These are phyloP conservation scores for Heimioporus sp. DNA, from an alignment of 768 basidiomycete species.

Conservation along the genomic window DNA sequence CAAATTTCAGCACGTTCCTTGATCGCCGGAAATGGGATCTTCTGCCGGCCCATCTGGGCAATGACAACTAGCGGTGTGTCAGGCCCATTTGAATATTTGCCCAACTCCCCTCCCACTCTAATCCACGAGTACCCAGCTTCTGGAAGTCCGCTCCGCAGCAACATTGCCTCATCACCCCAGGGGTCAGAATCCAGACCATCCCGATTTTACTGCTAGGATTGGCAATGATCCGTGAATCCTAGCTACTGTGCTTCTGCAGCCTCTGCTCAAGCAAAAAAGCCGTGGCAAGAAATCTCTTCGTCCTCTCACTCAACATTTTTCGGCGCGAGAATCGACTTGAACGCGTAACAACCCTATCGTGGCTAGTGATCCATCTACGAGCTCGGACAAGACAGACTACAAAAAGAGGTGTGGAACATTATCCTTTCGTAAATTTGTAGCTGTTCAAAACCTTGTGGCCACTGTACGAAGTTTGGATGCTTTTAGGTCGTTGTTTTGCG, in stretches of 20 bases:
- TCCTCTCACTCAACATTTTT: too few species aligned
- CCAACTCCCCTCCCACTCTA: constrained; percentile 3
- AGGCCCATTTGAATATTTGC: background rate
- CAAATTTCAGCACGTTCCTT: background rate
- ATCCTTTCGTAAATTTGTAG: too few species aligned
- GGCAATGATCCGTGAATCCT: background rate
- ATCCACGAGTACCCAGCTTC: constrained; percentile 9
- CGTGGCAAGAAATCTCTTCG: too few species aligned
- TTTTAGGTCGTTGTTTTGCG: too few species aligned
- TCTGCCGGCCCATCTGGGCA: background rate
- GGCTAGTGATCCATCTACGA: background rate
- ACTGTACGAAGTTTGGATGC: too few species aligned
- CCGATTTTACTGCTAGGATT: constrained; percentile 7
- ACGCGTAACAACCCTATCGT: too few species aligned
- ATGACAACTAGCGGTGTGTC: background rate
- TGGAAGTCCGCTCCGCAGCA: background rate
- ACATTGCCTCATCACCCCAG: background rate
- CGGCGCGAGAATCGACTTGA: constrained; percentile 7
- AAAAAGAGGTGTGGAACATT: too few species aligned
- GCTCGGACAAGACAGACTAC: too few species aligned
- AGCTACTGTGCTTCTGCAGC: too few species aligned
- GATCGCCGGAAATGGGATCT: background rate
- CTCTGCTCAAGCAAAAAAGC: background rate
- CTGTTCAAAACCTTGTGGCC: too few species aligned
- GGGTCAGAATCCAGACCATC: background rate